Evolutionary conservation across 352 stramenopile species (phyloP), one percentile per base, ranked within the genome.

Genomic region (Globisporangium nunn): DNA sequence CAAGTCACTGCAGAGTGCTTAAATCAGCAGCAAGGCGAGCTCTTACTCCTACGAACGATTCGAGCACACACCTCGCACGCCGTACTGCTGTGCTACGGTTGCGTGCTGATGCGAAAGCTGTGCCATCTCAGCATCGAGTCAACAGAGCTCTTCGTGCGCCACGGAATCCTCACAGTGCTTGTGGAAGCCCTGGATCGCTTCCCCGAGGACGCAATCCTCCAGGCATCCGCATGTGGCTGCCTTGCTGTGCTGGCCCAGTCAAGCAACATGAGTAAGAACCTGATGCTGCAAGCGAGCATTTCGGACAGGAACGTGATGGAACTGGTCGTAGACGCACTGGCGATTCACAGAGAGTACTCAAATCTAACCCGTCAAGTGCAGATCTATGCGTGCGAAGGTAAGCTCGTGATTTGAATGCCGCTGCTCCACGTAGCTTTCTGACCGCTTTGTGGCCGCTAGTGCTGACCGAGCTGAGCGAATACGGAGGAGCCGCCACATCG

Each of bases 331-430:
- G 55, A 64, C 31, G 79, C 79, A 30, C 71, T 89, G 4, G 64
- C 64, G 35, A 68, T 68, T 28, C 80, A 90, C 48, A 66, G 67
- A 43, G 80, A 87, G 29, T 88, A 85, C 67, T 88, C 78, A 1
- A 87, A 82, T 61, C 58, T 88, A 47, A 87, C 80, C 15, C 75
- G 80, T 15, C 80, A 90, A 74, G 80, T 90, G 2, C 80, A 90
- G 52, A 87, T 90, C 56, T 90, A 90, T 63, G 74, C 80, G 35
- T 85, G 80, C 62, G 80, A 90, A 84, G 75, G 75, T 85, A 54
- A 37, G 53, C 18, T 7, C 5, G n/a, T 35, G 18, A 3, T 30
- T 11, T 33, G n/a, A 6, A 3, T 7, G 3, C 31, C 31, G 3
- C 31, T 50, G 45, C 18, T 33, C 15, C n/a, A n/a, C n/a, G 17